A percentile compares a stretch with the other conserved stretches of the same genome.
Evolutionary conservation across 2,329 filamentous ascomycete species (phyloP).

Genomic region (Shiraia bambusicola): DNA sequence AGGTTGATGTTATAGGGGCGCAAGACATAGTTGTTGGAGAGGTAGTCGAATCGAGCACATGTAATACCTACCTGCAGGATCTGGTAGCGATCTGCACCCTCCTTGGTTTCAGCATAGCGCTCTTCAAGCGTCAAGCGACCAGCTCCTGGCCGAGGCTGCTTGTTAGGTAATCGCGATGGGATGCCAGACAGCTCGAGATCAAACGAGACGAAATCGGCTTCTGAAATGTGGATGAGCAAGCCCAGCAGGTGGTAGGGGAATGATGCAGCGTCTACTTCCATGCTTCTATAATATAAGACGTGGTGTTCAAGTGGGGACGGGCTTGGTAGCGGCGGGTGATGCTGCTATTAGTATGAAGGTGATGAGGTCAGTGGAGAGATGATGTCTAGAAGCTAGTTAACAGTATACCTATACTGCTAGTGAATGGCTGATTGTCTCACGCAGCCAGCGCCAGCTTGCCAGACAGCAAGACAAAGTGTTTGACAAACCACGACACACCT

Average conservation of each 20-base stretch:
- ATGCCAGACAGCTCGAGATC: constrained; percentile 70
- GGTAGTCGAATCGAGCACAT: constrained; percentile 59
- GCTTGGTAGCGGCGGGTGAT: background rate
- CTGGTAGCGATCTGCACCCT: constrained; percentile 63
- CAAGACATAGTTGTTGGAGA: constrained; percentile 53
- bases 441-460: constrained; percentile 2
- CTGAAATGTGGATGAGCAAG: constrained; percentile 59
- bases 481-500: constrained; percentile 6
- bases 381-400: constrained; percentile 16
- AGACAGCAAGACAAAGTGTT: constrained; percentile 5
- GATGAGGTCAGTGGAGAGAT: constrained; percentile 19
- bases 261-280: constrained; percentile 58
- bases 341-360: constrained; percentile 4
- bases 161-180: constrained; percentile 43
- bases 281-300: constrained; percentile 30
- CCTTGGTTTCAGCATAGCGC: constrained; percentile 62
- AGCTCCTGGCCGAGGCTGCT: constrained; percentile 25
- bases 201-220: constrained; percentile 63
- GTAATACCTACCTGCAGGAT: constrained; percentile 69
- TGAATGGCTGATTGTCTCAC: constrained; percentile 5
- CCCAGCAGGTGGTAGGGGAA: constrained; percentile 56
- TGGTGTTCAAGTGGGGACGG: background rate
- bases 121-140: constrained; percentile 58
- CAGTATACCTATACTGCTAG: too few species aligned
- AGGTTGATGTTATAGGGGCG: constrained; percentile 67